Base-by-base conservation (phyloP, 768 basidiomycete species). In the Amanita pallidorosea region DNA sequence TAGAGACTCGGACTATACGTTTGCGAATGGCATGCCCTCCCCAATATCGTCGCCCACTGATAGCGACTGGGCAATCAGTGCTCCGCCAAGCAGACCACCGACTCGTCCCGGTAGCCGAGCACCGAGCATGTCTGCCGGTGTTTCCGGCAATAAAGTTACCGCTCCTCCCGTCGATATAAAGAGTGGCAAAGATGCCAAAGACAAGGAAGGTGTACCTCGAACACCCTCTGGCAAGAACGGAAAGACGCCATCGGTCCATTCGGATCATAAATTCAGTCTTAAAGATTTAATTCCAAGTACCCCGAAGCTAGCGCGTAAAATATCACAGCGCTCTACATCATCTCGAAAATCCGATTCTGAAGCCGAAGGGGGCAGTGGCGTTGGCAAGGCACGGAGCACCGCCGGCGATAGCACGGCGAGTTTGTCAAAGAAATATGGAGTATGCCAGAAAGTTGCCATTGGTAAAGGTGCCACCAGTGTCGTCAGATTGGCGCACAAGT, bases 401-500 rank as follows among this genome's bases (percentile, higher is more conserved):
- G 67, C 65, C 8, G 75, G 74, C 2, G 74, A 74, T 45, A 75
- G 74, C 54, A 57, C 66, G 8, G 63, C 63, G 42, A 76, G 74
- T 53, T 58, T 76, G 56, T 68, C 86, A 35, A 83, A 92, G 67
- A 98, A 98, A 75, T 99, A 98, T 62, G 96, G 95, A 29, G 83
- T 96, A 11, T 98, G 94, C 66, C 91, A 94, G 71, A 91, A 90
- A 70, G 81, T 92, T 18, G 94, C 95, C 11, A 96, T 99, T 56
- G 95, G 95, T 35, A 96, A 93, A 66, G 95, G 95, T 17, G 96
- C 95, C n/a, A 99, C 96, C 22, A 91, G 89, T 44, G 92, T 97
- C 49, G 95, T 99, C 40, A 74, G 91, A 42, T 77, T 99, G 15
- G 95, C 94, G 38, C 96, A 99, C 70, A 99, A 98, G 70, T 98